These are phyloP conservation scores for Calonectria pteridis DNA, from an alignment of 2,329 filamentous ascomycete species.

Conservation along the genomic window DNA sequence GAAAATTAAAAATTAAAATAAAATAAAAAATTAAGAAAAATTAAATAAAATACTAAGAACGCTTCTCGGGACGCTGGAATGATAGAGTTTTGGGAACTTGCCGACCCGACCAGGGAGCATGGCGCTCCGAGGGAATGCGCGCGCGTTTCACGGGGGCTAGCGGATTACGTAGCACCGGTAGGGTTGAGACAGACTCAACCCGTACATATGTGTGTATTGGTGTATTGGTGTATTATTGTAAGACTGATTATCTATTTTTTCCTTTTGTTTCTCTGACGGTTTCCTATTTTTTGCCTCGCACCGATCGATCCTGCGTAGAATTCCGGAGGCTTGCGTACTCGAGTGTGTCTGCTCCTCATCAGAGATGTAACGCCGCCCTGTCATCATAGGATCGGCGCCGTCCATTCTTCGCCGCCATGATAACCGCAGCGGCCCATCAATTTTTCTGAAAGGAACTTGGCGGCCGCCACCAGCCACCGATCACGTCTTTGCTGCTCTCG, in stretches of 20 bases:
- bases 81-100: not conserved
- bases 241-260: not conserved
- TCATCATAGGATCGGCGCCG: not conserved
- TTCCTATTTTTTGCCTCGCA: not conserved
- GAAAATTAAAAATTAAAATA: not conserved
- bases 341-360: not conserved
- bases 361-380: not conserved
- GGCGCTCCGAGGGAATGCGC: not conserved
- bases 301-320: not conserved
- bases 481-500: slow-evolving; percentile 5
- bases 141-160: slow-evolving; percentile 3
- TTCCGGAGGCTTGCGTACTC: not conserved
- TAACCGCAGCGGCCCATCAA: not conserved
- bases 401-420: not conserved
- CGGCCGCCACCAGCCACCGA: slow-evolving; percentile 9
- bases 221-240: not conserved
- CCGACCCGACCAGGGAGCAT: not conserved
- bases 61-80: not conserved
- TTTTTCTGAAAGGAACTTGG: not conserved
- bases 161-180: not conserved
- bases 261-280: not conserved
- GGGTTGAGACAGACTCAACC: slow-evolving; percentile 10
- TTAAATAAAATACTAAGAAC: not conserved
- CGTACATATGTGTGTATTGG: not conserved
- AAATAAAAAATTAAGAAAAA: not conserved